phyloP scores from a whole-genome alignment of 2,329 filamentous ascomycete genomes.

The Beauveria sp. region DNA sequence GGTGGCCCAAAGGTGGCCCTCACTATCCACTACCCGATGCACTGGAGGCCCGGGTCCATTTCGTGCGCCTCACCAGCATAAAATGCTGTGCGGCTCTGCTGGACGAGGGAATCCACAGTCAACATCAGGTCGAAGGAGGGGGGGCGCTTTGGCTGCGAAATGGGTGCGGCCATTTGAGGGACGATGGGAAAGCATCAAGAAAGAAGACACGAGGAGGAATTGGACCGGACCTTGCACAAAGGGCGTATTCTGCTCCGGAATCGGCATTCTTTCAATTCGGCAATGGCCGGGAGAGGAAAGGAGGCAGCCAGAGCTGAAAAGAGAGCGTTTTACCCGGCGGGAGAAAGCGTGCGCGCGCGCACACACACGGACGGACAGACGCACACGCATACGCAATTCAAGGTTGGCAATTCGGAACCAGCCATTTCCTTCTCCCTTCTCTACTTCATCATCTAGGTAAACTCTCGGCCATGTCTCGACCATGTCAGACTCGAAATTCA shows the following conservation, averaged over 20 bases:
- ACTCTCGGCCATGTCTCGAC: not conserved
- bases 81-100: conserved; percentile 11
- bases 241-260: not conserved
- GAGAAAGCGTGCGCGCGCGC: not conserved
- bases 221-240: not conserved
- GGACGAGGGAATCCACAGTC: conserved; percentile 10
- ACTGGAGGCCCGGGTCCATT: conserved; percentile 4
- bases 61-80: conserved; percentile 9
- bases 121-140: conserved; percentile 9
- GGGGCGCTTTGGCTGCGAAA: not conserved
- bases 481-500: not conserved
- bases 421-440: not conserved
- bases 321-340: conserved; percentile 4
- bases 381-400: not conserved
- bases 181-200: not conserved
- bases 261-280: not conserved
- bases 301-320: conserved; percentile 8
- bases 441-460: not conserved
- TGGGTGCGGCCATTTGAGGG: not conserved
- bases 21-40: conserved; percentile 6
- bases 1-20: not conserved
- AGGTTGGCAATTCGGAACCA: not conserved
- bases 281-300: not conserved
- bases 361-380: not conserved
- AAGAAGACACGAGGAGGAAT: not conserved